A percentile compares a stretch with the other conserved stretches of the same genome.
These are phyloP conservation scores for Lentinula sp. DNA, from an alignment of 768 basidiomycete species.

Conservation along the genomic window DNA sequence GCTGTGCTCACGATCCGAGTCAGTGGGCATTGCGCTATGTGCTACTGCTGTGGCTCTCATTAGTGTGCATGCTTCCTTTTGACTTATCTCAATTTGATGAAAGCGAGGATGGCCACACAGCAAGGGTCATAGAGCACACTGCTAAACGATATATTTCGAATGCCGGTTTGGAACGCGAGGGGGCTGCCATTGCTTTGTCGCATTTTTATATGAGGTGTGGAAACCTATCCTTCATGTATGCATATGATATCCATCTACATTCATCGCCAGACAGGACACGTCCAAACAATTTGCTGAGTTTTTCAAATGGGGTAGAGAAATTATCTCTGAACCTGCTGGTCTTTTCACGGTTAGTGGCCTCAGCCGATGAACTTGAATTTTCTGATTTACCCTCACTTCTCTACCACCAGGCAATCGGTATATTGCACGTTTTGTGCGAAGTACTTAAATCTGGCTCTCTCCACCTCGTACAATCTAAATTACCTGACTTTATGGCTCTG, in stretches of 20 bases:
- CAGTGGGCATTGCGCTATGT: constrained; percentile 85
- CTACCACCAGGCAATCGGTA: constrained; percentile 51
- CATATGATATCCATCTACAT: background rate
- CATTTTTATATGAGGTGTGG: constrained; percentile 73
- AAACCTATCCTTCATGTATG: background rate
- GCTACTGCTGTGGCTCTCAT: constrained; percentile 86
- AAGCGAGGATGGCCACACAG: constrained; percentile 44
- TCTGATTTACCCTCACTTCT: background rate
- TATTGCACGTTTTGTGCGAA: constrained; percentile 65
- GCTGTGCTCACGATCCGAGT: constrained; percentile 29
- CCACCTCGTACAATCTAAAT: constrained; percentile 41
- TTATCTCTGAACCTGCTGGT: constrained; percentile 32
- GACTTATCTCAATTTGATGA: constrained; percentile 84
- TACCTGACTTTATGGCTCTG: constrained; percentile 39
- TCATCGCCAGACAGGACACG: constrained; percentile 49
- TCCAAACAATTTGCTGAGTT: constrained; percentile 44
- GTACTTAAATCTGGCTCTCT: constrained; percentile 58
- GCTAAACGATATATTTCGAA: constrained; percentile 53
- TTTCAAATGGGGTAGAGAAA: constrained; percentile 36
- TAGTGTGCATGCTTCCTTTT: constrained; percentile 93
- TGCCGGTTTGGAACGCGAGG: constrained; percentile 82
- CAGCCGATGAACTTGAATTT: background rate
- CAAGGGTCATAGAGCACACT: constrained; percentile 46
- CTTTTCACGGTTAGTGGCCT: constrained; percentile 40
- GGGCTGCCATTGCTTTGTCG: constrained; percentile 75